Base-by-base conservation (phyloP, 805 yeast species). In the Candida piceae region DNA sequence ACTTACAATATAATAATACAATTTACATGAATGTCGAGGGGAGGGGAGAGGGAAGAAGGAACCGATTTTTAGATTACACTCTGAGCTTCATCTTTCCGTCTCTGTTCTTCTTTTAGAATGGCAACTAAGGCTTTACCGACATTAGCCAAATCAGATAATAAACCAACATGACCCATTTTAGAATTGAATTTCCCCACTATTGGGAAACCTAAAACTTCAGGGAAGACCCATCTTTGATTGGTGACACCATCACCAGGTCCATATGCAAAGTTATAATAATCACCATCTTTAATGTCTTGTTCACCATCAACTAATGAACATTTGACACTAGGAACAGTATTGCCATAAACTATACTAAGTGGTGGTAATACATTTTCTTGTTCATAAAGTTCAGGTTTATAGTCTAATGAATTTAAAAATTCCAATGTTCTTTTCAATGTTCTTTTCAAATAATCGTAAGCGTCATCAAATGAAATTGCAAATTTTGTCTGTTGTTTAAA, bases 201-300 rank as follows among this genome's bases (percentile, higher is more conserved):
- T 3, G 81, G 78, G 52, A 83, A 87, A 0, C 90, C 94, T 44
- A 71, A 70, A 16, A 45, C 47, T 46, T 82, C 84, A 0, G 96
- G 97, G 75, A 88, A 74, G 33, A 84, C 60, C 83, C 88, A 82
- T 44, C 75, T 75, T 46, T 82, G 84, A 58, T 84, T 84, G 1
- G 86, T 86, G 15, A 89, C 96, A 29, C 97, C 97, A 57, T 89
- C 97, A 12, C 97, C 97, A 4, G 86, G 85, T 0, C 95, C 95
- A 51, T 85, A 88, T 49, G 72, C 76, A 49, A 86, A 82, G 49
- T 84, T 80, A 44, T 72, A 77, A 62, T 84, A 88, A 45, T 76
- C 72, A 4, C 95, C 96, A 27, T 72, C 68, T 39, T 63, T 69
- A 40, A 89, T 78, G 25, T 78, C 93, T 29, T 80, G 72, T 9